Conservation (phyloP, 176 grass and related monocot species). For the Ensete ventricosum region DNA sequence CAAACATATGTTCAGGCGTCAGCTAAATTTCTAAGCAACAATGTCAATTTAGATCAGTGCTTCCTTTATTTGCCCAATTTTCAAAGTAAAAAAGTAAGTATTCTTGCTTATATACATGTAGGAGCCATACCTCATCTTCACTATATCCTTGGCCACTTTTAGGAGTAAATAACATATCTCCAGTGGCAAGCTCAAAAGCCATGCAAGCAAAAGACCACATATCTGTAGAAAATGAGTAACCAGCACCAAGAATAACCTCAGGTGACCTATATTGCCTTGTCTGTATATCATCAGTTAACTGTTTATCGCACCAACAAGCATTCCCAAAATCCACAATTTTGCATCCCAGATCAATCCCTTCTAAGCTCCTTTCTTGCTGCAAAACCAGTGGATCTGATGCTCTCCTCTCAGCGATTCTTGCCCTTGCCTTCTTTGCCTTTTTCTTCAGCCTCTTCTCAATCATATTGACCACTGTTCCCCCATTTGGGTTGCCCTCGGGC, state of each 20-base stretch:
- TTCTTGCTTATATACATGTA: background rate
- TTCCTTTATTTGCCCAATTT: background rate
- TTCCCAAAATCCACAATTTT: slow-evolving; percentile 97
- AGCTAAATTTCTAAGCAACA: too few species aligned
- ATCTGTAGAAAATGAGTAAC: slow-evolving; percentile 76
- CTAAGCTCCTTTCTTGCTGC: slow-evolving; percentile 54
- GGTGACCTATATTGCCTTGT: slow-evolving; percentile 88
- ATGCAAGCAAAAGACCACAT: slow-evolving; percentile 94
- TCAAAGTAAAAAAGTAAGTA: background rate
- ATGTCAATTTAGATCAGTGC: background rate
- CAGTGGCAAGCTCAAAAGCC: slow-evolving; percentile 89
- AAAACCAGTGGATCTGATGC: slow-evolving; percentile 39
- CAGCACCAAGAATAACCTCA: slow-evolving; percentile 67
- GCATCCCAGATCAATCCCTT: slow-evolving; percentile 73
- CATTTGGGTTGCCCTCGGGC: slow-evolving; percentile 61
- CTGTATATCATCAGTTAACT: slow-evolving; percentile 83
- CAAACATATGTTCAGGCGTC: too few species aligned
- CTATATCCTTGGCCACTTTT: slow-evolving; percentile 74
- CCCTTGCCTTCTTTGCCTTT: slow-evolving; percentile 62
- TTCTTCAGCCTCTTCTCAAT: slow-evolving; percentile 84
- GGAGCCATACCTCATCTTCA: slow-evolving; percentile 81
- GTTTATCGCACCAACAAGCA: slow-evolving; percentile 86
- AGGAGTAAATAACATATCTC: slow-evolving; percentile 87
- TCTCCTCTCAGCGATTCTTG: slow-evolving; percentile 79
- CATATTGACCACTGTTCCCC: slow-evolving; percentile 38